Conservation (phyloP, 2,329 filamentous ascomycete genomes). For the Aspergillus neotritici region DNA sequence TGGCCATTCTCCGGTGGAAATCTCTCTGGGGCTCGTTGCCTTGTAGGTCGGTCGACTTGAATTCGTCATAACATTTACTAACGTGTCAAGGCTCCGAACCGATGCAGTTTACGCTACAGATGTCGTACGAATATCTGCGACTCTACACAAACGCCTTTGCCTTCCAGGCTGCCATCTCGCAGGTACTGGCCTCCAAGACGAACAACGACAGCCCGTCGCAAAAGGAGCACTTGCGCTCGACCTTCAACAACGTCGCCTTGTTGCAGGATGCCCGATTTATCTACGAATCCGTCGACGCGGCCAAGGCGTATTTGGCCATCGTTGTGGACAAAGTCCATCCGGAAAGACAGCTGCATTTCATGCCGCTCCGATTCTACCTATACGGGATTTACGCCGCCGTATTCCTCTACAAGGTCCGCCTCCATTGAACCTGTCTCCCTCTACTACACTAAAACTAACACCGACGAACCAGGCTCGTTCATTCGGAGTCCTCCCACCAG, state of each 20-base stretch:
- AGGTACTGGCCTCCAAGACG: conserved; percentile 40
- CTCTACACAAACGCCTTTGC: conserved; percentile 72
- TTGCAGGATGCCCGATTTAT: conserved; percentile 62
- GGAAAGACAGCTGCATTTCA: conserved; percentile 54
- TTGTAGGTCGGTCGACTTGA: conserved; percentile 41
- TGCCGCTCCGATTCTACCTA: conserved; percentile 60
- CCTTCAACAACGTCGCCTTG: conserved; percentile 52
- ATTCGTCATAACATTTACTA: conserved; percentile 6
- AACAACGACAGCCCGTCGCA: conserved; percentile 31
- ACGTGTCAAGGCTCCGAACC: conserved; percentile 51
- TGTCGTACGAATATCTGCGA: conserved; percentile 67
- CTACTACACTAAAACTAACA: not conserved
- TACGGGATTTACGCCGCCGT: conserved; percentile 60
- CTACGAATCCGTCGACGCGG: conserved; percentile 60
- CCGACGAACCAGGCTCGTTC: conserved; percentile 44
- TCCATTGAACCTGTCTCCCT: no score
- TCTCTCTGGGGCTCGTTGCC: conserved; percentile 61
- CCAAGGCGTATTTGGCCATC: conserved; percentile 56
- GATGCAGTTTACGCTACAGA: conserved; percentile 61
- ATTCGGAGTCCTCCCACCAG: conserved; percentile 54
- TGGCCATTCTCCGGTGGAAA: conserved; percentile 65
- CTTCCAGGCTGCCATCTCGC: conserved; percentile 63
- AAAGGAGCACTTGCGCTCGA: conserved; percentile 38
- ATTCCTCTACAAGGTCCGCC: conserved; percentile 56
- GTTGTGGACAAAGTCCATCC: conserved; percentile 57